phyloP scores from a whole-genome alignment of 1,284 basidiomycete species.

The Ustilago trichophora region DNA sequence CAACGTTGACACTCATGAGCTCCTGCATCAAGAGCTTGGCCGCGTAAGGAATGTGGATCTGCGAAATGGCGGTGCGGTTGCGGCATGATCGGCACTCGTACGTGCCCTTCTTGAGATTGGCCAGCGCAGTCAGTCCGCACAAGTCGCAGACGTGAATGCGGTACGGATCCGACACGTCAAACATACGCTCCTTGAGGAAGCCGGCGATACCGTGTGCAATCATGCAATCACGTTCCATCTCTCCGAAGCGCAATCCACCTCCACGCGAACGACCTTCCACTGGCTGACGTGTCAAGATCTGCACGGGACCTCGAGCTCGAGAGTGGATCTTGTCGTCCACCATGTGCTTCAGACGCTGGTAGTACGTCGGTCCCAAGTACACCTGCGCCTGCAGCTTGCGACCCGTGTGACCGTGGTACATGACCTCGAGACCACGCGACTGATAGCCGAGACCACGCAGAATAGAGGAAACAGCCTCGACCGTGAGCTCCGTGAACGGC shows the following conservation, averaged over 20 bases:
- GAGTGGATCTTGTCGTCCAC: conserved; percentile 99
- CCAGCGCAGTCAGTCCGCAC: conserved; percentile 63
- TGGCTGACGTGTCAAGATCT: conserved; percentile 96
- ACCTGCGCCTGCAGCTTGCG: conserved; percentile 96
- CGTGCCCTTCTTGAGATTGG: conserved; percentile 64
- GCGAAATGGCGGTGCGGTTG: conserved; percentile 64
- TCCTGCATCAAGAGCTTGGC: conserved; percentile 84
- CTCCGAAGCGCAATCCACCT: conserved; percentile 98
- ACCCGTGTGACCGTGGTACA: conserved; percentile 99
- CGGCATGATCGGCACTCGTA: conserved; percentile 65
- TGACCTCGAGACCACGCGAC: conserved; percentile 91
- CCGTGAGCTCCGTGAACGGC: conserved; percentile 96
- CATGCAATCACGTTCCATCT: conserved; percentile 99
- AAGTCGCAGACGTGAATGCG: conserved; percentile 64
- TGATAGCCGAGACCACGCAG: conserved; percentile 70
- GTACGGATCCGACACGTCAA: conserved; percentile 64
- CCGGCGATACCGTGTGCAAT: conserved; percentile 98
- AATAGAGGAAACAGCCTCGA: conserved; percentile 74
- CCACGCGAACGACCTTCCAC: conserved; percentile 99
- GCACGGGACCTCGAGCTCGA: conserved; percentile 93
- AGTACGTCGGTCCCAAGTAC: conserved; percentile 98
- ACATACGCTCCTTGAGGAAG: conserved; percentile 75
- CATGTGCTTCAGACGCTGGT: conserved; percentile 99
- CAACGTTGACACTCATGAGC: conserved; percentile 70
- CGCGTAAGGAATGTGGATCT: conserved; percentile 68